Evolutionary conservation across 805 yeast species (phyloP), one percentile per base, ranked within the genome.

Genomic region (Saccharomycopsis amapae): DNA sequence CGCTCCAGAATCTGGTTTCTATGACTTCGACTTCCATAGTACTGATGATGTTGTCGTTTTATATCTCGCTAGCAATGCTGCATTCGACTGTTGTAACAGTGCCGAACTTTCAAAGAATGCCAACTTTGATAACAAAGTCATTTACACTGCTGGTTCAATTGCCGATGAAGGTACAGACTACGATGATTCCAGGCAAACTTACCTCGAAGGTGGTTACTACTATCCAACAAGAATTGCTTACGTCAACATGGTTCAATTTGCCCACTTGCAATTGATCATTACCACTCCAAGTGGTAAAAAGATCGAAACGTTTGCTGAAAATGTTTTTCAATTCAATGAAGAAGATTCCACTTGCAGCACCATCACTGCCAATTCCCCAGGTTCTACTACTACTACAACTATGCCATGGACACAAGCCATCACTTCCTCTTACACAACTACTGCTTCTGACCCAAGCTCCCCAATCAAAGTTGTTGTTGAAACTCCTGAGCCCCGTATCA

Each of bases 31-130:
- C 12, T 45, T 62, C 15, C 30, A 38, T 4, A 18, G 22, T 3
- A 56, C 58, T 22, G 69, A 64, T 55, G 68, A 65, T 52, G 52
- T 56, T 19, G 62, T 55, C 7, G 50, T 56, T 51, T 52, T 64
- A n/a, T 55, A 55, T 42, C 38, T 64, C 49, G 69, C 64, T 42
- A 38, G 49, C 35, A 52, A 55, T 19, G 53, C 50, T 45, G 67
- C 64, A 3, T 64, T 62, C 37, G 55, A 51, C 17, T 65, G 69
- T 53, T 65, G 69, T 54, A 48, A 54, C 10, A 40, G 39, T 41
- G 37, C n/a, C 13, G 18, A 20, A 17, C n/a, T 44, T 4, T 13
- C 36, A 13, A 48, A 40, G 9, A 35, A 28, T 22, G 30, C 34
- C 24, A 39, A 44, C 36, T 20, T 42, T 20, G n/a, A n/a, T n/a